Percentiles rank a stretch among this genome's conserved stretches.
Evolutionary conservation across 352 stramenopile genomes (phyloP).

Genomic region (Phytophthora vignae): DNA sequence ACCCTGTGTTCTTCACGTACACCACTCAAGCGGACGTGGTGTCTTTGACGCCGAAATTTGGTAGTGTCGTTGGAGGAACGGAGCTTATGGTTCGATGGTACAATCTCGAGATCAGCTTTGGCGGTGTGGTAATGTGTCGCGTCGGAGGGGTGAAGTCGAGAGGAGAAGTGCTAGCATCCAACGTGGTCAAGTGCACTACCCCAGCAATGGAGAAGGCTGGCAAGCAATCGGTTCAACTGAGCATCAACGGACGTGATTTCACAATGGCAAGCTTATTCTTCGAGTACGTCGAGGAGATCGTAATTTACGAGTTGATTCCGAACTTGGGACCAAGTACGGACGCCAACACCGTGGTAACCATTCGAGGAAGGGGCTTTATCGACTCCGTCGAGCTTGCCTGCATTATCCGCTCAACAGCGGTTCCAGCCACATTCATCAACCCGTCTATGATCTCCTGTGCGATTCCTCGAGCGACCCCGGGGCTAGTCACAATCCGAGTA

Average conservation of each 20-base stretch:
- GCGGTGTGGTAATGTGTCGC: slow-evolving; percentile 45
- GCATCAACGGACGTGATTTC: slow-evolving; percentile 64
- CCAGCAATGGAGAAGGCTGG: slow-evolving; percentile 38
- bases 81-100: slow-evolving; percentile 63
- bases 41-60: slow-evolving; percentile 60
- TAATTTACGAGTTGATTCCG: slow-evolving; percentile 58
- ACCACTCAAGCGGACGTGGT: slow-evolving; percentile 57
- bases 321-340: slow-evolving; percentile 62
- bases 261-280: slow-evolving; percentile 53
- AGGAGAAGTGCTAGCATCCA: slow-evolving; percentile 43
- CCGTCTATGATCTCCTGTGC: slow-evolving; percentile 60
- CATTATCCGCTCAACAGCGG: slow-evolving; percentile 46
- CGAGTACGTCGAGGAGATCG: slow-evolving; percentile 53
- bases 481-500: slow-evolving; percentile 75
- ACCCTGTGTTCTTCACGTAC: slow-evolving; percentile 87
- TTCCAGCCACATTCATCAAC: slow-evolving; percentile 62
- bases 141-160: slow-evolving; percentile 43
- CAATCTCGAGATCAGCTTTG: slow-evolving; percentile 61
- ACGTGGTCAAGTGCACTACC: slow-evolving; percentile 58
- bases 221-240: slow-evolving; percentile 58
- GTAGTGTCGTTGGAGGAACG: slow-evolving; percentile 61
- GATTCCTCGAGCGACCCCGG: slow-evolving; percentile 65
- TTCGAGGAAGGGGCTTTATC: slow-evolving; percentile 70
- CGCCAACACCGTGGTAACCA: slow-evolving; percentile 65
- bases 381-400: slow-evolving; percentile 67